These are phyloP conservation scores for Sporothrix euskadiensis DNA, from an alignment of 2,329 filamentous ascomycete species.

Conservation along the genomic window DNA sequence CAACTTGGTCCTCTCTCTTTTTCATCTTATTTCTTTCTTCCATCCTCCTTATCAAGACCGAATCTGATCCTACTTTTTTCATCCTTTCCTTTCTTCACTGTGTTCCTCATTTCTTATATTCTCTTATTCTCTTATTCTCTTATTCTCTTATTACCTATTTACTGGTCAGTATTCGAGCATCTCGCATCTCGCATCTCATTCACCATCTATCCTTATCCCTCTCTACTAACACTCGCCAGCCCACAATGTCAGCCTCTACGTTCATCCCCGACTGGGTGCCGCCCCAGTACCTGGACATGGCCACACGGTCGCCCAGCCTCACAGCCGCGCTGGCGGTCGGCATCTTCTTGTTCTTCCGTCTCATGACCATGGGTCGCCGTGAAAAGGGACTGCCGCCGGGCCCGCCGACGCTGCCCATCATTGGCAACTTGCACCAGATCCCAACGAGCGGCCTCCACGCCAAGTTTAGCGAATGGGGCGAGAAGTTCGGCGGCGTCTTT, in stretches of 20 bases:
- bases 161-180: too few species aligned
- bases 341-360: neutral
- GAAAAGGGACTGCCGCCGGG: neutral
- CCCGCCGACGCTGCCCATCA: neutral
- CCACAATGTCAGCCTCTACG: neutral
- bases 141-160: neutral
- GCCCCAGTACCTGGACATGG: neutral
- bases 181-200: too few species aligned
- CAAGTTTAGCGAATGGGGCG: neutral
- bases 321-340: neutral
- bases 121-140: neutral
- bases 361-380: neutral
- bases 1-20: neutral
- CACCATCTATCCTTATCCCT: too few species aligned
- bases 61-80: too few species aligned
- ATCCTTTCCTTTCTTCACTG: neutral
- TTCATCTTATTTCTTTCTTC: too few species aligned
- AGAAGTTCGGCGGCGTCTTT: neutral
- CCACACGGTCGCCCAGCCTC: neutral
- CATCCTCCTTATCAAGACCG: too few species aligned
- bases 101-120: neutral
- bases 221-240: too few species aligned
- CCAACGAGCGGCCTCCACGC: neutral
- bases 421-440: neutral
- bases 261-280: neutral